A percentile compares a stretch with the other conserved stretches of the same genome.
Conservation (phyloP, 805 yeast genomes). For the Saccharomycopsis sp. region DNA sequence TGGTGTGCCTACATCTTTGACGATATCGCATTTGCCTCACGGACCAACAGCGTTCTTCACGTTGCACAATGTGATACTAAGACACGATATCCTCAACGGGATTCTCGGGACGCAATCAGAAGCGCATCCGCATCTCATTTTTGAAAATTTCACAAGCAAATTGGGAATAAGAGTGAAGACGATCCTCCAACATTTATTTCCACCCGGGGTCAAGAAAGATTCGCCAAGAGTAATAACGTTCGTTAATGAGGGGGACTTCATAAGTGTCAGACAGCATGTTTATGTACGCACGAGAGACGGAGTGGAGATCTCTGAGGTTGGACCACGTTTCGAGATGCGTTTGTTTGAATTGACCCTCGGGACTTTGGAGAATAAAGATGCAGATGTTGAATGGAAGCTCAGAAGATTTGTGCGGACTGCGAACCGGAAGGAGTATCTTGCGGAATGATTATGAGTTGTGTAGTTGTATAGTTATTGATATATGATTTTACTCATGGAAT, state of each 20-base stretch:
- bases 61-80: constrained; percentile 84
- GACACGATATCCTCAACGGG: constrained; percentile 82
- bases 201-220: constrained; percentile 93
- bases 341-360: constrained; percentile 84
- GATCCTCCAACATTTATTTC: constrained; percentile 81
- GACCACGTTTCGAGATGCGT: constrained; percentile 98
- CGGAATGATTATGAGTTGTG: too few relatives aligned
- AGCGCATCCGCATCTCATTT: constrained; percentile 88
- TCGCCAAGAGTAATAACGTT: constrained; percentile 89
- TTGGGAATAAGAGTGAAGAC: constrained; percentile 79
- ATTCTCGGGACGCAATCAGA: constrained; percentile 73
- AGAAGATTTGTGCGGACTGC: constrained; percentile 94
- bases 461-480: too few relatives aligned
- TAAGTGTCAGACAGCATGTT: constrained; percentile 91
- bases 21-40: constrained; percentile 92
- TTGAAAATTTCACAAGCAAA: constrained; percentile 78
- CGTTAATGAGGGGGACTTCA: constrained; percentile 84
- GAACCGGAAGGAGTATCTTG: constrained; percentile 84
- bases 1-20: constrained; percentile 94
- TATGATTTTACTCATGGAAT: too few relatives aligned
- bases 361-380: constrained; percentile 89
- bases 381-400: constrained; percentile 96
- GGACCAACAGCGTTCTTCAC: constrained; percentile 97
- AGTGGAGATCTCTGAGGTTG: constrained; percentile 92
- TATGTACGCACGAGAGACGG: constrained; percentile 83